These are phyloP conservation scores for Alternaria sp. DNA, from an alignment of 2,329 filamentous ascomycete species.

Conservation along the genomic window DNA sequence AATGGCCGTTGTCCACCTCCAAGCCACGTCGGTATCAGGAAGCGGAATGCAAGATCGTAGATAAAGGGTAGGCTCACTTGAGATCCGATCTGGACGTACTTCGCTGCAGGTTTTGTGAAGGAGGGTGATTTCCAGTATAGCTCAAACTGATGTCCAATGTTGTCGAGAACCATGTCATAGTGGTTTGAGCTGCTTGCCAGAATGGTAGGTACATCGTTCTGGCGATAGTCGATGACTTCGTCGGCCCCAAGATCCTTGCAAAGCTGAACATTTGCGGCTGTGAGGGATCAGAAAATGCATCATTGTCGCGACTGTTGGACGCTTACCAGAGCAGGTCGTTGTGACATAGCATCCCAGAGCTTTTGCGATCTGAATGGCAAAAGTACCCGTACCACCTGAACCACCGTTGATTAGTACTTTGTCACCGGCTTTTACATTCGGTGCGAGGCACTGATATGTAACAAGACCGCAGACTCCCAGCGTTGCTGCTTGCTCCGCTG, in stretches of 20 bases:
- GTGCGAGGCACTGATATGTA: conserved; percentile 26
- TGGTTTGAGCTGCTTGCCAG: conserved; percentile 54
- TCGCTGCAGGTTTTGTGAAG: conserved; percentile 20
- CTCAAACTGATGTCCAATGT: conserved; percentile 52
- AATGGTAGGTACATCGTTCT: conserved; percentile 52
- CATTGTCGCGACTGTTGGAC: neutral
- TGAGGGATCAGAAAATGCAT: conserved; percentile 8
- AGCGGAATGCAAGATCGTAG: conserved; percentile 22
- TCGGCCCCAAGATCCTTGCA: conserved; percentile 66
- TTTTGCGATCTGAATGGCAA: conserved; percentile 68
- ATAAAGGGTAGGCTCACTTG: conserved; percentile 22
- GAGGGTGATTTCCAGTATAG: conserved; percentile 27
- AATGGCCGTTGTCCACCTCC: conserved; percentile 57
- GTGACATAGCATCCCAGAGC: conserved; percentile 63
- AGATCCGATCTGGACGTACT: conserved; percentile 30
- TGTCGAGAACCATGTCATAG: conserved; percentile 64
- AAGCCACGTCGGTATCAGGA: conserved; percentile 44
- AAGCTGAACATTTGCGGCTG: conserved; percentile 58
- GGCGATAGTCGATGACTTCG: conserved; percentile 65
- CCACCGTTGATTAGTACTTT: conserved; percentile 69
- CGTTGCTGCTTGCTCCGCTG: conserved; percentile 21
- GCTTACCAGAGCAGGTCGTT: conserved; percentile 59
- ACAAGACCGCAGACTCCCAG: conserved; percentile 30
- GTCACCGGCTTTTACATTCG: conserved; percentile 43
- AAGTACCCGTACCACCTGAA: conserved; percentile 65